Percentiles rank a stretch among this genome's conserved stretches.
phyloP scores from a whole-genome alignment of 1,139 yeast genomes.

The Sugiyamaella xylanicola region DNA sequence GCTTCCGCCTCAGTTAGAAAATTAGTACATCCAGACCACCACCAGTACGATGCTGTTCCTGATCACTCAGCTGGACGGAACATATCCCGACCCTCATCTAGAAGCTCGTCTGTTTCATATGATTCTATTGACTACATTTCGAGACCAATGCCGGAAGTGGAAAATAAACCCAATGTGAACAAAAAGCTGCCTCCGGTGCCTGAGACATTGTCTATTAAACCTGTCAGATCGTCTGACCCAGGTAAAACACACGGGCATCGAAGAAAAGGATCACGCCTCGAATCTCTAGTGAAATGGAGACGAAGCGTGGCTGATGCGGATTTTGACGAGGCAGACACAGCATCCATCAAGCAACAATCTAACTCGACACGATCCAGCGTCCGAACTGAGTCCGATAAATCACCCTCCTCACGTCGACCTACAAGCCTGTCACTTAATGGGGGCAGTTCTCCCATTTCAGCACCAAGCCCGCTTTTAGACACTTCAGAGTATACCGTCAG shows the following conservation, averaged over 20 bases:
- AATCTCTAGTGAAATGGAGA: constrained; percentile 13
- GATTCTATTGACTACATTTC: neutral
- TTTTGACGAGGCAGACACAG: neutral
- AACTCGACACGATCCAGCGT: neutral
- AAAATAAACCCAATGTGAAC: neutral
- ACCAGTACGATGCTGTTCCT: neutral
- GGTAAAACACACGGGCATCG: neutral
- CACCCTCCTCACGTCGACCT: neutral
- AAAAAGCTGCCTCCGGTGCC: constrained; percentile 7
- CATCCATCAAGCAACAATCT: neutral
- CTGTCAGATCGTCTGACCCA: neutral
- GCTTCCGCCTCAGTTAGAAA: constrained; percentile 2
- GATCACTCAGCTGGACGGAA: neutral
- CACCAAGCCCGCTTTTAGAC: neutral
- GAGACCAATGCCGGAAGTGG: neutral
- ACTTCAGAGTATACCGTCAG: neutral
- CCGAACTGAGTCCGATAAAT: neutral
- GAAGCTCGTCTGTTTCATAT: neutral
- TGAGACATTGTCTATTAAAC: neutral
- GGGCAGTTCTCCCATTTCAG: neutral
- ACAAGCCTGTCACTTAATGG: neutral
- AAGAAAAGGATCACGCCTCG: constrained; percentile 14
- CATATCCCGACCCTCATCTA: neutral
- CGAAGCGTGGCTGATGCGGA: constrained; percentile 6
- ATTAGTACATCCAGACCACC: neutral